Conservation (phyloP, 148 eudicot species). For the Persicaria maculosa region DNA sequence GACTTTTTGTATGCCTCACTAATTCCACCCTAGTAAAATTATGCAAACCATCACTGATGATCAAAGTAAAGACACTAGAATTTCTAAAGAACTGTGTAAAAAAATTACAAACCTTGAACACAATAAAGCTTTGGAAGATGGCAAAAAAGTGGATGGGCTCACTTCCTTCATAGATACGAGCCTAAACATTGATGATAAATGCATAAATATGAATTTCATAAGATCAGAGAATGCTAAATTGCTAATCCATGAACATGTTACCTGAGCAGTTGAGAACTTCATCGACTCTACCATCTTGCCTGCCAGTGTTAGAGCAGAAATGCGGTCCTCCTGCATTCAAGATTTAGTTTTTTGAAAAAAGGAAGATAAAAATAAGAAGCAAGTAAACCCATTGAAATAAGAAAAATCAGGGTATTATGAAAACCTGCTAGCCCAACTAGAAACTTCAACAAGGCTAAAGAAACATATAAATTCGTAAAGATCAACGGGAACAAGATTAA, state of each 20-base stretch:
- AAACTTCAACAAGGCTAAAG: not conserved
- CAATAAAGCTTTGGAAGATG: conserved; percentile 86
- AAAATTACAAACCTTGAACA: conserved; percentile 57
- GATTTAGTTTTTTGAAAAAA: not conserved
- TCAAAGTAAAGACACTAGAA: conserved; percentile 5
- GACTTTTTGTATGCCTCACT: conserved; percentile 61
- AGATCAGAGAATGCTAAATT: not conserved
- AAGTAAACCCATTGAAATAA: not conserved
- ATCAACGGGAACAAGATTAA: not conserved
- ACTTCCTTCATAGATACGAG: conserved; percentile 76
- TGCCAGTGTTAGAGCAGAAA: conserved; percentile 68
- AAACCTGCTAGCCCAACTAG: not conserved
- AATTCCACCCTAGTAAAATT: conserved; percentile 60
- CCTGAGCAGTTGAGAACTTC: conserved; percentile 86
- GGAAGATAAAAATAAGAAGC: not conserved
- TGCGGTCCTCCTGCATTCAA: conserved; percentile 63
- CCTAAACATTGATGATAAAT: conserved; percentile 33
- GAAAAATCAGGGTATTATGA: not conserved
- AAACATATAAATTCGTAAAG: not conserved
- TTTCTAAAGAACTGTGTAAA: not conserved
- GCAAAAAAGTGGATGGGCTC: conserved; percentile 88
- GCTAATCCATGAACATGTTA: conserved; percentile 12
- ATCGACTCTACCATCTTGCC: conserved; percentile 77
- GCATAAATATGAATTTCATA: not conserved
- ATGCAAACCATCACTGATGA: not conserved